Evolutionary conservation across 257 asterid genomes (phyloP), one percentile per base, ranked within the genome.

Genomic region (Echites panduratus): DNA sequence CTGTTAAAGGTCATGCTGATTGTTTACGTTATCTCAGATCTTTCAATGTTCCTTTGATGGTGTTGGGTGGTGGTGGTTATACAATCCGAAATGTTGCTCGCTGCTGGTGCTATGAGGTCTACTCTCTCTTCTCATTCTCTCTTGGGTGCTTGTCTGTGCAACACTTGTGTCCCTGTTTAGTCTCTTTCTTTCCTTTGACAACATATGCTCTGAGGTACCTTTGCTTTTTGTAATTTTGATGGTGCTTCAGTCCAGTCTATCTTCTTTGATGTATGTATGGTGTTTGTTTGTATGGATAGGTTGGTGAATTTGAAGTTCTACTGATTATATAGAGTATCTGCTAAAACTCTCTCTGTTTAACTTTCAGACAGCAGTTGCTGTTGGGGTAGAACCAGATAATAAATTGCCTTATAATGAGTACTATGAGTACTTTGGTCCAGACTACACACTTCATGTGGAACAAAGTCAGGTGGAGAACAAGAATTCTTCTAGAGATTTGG

Each of bases 281-380:
- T 53, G 68, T 38, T 26, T 43, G 29, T 44, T 20, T 20, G 53
- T 43, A 19, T 45, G 67, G n/a, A 27, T 35, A 11, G 13, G 22
- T 24, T 72, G 41, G n/a, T 26, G 48, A 72, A 26, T 58, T 20
- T 58, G 69, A 72, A 59, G 69, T 79, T 40, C 45, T 45, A 12
- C 53, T 22, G 49, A 13, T 79, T 40, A 38, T 45, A 12, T 59
- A 29, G 49, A 13, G 49, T 16, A 17, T 59, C 62, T 35, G 24
- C 71, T 78, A 44, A 80, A 59, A 38, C 64, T 43, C 41, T 50
- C 7, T 77, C 77, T 75, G 7, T 73, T 73, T 19, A 76, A 66
- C 63, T 81, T 75, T 78, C 88, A 92, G 97, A 92, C 96, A 64
- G 96, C 97, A 17, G 97, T 92, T 62, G 97, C 97, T 54, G 93